Conservation (phyloP, 2,329 filamentous ascomycete genomes). For the Colletotrichum sp. region DNA sequence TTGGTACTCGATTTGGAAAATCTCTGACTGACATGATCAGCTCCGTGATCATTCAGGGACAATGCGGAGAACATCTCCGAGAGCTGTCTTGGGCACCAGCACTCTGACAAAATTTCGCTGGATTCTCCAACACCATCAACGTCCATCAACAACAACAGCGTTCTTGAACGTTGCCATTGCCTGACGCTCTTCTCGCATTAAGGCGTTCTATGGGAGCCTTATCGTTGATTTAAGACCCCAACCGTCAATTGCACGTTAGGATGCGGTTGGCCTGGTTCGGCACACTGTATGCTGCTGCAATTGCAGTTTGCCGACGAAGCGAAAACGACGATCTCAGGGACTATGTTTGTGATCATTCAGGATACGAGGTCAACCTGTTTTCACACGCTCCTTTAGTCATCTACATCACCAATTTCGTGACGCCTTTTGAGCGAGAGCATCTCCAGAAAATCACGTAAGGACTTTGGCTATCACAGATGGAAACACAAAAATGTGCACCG, state of each 20-base stretch:
- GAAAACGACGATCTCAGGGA: conserved; percentile 3
- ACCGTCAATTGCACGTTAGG: background rate
- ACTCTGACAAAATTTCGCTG: background rate
- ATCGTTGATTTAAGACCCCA: background rate
- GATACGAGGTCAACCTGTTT: conserved; percentile 35
- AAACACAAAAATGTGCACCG: background rate
- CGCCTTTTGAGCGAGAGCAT: conserved; percentile 36
- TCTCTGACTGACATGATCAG: background rate
- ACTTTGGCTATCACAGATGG: background rate
- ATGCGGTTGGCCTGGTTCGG: background rate
- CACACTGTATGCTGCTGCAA: background rate
- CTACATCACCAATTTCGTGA: conserved; percentile 42
- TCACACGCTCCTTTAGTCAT: conserved; percentile 42
- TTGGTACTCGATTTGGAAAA: background rate
- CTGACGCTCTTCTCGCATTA: background rate
- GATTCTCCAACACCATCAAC: background rate
- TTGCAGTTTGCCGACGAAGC: background rate
- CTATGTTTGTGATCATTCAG: conserved; percentile 32
- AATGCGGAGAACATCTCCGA: background rate
- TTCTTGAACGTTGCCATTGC: background rate
- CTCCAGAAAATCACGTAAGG: conserved; percentile 37
- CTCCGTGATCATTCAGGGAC: background rate
- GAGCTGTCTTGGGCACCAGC: background rate
- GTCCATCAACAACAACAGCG: background rate
- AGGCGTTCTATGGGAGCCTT: background rate